phyloP scores from a whole-genome alignment of 2,329 filamentous ascomycete genomes.

The Macrophomina tecta region DNA sequence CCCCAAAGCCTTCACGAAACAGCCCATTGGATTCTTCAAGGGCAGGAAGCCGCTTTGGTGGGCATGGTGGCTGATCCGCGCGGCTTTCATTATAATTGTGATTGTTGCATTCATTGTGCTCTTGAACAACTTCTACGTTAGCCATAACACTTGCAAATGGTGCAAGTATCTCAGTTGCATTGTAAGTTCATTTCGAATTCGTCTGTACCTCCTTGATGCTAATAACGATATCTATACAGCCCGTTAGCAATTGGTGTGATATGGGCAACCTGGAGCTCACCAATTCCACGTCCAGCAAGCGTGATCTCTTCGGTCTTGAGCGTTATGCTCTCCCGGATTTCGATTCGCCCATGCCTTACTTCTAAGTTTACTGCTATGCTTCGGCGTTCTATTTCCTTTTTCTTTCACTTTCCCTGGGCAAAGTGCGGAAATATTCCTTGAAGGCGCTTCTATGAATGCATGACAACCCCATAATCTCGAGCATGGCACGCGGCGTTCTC shows the following conservation, averaged over 20 bases:
- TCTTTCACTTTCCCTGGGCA: neutral
- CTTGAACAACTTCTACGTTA: conserved; percentile 88
- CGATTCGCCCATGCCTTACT: conserved; percentile 4
- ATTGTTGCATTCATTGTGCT: conserved; percentile 86
- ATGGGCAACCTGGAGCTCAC: conserved; percentile 36
- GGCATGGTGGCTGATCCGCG: conserved; percentile 93
- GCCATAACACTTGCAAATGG: conserved; percentile 79
- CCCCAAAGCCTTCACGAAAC: conserved; percentile 53
- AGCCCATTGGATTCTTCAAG: conserved; percentile 79
- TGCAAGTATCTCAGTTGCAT: conserved; percentile 95
- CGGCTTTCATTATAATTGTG: conserved; percentile 77
- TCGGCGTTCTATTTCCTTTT: neutral
- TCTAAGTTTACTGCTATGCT: neutral
- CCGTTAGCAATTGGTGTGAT: conserved; percentile 44
- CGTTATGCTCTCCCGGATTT: neutral
- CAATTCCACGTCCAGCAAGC: conserved; percentile 21
- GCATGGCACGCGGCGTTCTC: conserved; percentile 23
- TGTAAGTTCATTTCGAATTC: conserved; percentile 62
- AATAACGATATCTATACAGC: conserved; percentile 29
- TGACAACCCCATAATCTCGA: conserved; percentile 17
- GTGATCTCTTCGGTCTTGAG: conserved; percentile 29
- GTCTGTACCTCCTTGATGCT: neutral
- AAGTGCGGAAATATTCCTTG: neutral
- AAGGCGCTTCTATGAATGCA: conserved; percentile 19
- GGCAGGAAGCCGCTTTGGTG: conserved; percentile 94